phyloP scores from a whole-genome alignment of 768 basidiomycete species.

The Calocera cornea region DNA sequence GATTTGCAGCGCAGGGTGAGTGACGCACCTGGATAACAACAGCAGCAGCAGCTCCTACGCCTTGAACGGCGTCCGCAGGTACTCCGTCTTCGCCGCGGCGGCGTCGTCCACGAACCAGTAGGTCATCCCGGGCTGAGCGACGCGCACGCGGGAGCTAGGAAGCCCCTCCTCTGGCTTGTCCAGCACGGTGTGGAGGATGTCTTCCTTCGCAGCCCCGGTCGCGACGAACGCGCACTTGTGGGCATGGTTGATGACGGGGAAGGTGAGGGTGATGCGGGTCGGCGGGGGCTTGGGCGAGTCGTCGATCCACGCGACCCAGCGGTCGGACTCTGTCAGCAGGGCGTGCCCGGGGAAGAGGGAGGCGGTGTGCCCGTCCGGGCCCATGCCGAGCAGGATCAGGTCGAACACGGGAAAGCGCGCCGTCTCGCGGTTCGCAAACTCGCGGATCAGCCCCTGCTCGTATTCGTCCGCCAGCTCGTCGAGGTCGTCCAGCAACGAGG shows the following conservation, averaged over 20 bases:
- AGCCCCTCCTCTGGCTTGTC: conserved; percentile 68
- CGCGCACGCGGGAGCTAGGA: conserved; percentile 72
- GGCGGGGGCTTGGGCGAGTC: conserved; percentile 92
- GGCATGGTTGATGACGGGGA: conserved; percentile 82
- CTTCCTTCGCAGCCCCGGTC: conserved; percentile 66
- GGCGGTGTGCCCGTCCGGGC: conserved; percentile 96
- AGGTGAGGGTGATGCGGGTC: conserved; percentile 82
- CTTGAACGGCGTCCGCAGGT: conserved; percentile 31
- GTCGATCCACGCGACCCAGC: conserved; percentile 88
- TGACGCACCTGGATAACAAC: neutral
- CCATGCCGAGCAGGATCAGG: conserved; percentile 90
- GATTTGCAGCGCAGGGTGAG: neutral
- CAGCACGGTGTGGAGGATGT: conserved; percentile 55
- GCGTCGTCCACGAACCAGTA: conserved; percentile 93
- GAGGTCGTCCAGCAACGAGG: conserved; percentile 47
- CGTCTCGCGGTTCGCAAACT: conserved; percentile 84
- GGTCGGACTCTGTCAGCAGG: conserved; percentile 69
- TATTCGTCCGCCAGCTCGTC: conserved; percentile 73
- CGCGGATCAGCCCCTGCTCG: conserved; percentile 69
- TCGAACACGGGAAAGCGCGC: conserved; percentile 97
- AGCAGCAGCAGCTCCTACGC: neutral
- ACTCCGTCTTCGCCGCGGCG: conserved; percentile 51
- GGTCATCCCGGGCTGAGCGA: conserved; percentile 63
- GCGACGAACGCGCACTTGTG: conserved; percentile 81
- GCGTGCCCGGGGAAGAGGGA: conserved; percentile 91